Conservation (phyloP, 768 basidiomycete genomes). For the Mycena amicta region DNA sequence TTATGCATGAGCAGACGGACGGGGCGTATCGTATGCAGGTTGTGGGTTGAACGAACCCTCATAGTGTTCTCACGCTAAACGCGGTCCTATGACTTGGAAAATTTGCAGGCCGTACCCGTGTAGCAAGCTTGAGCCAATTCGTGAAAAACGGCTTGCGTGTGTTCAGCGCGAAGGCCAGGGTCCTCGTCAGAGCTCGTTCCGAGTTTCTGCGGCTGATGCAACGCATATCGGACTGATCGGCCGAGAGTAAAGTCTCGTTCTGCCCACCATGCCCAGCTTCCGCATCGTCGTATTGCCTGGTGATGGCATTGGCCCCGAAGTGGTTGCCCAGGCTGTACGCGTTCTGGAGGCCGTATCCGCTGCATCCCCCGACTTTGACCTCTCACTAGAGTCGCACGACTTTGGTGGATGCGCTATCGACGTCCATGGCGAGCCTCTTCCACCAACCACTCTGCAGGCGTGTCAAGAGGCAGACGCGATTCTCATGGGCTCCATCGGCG, state of each 20-base stretch:
- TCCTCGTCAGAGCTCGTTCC: too few relatives aligned
- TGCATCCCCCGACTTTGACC: slow-evolving; percentile 62
- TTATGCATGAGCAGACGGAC: too few relatives aligned
- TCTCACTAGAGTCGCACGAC: slow-evolving; percentile 72
- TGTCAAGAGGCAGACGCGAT: slow-evolving; percentile 95
- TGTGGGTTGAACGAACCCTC: too few relatives aligned
- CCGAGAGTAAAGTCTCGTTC: not conserved
- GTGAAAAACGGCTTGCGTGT: too few relatives aligned
- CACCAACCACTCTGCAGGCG: slow-evolving; percentile 81
- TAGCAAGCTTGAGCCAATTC: too few relatives aligned
- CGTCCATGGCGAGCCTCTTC: slow-evolving; percentile 80
- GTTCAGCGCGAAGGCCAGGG: too few relatives aligned
- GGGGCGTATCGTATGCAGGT: too few relatives aligned
- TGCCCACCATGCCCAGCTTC: slow-evolving; percentile 53
- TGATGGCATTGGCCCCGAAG: slow-evolving; percentile 97
- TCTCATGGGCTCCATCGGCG: slow-evolving; percentile 92
- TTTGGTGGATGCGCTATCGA: slow-evolving; percentile 97
- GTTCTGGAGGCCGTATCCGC: slow-evolving; percentile 76
- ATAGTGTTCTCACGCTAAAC: too few relatives aligned
- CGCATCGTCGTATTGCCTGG: slow-evolving; percentile 90
- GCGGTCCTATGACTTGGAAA: too few relatives aligned
- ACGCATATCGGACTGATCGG: too few relatives aligned
- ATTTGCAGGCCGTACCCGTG: too few relatives aligned
- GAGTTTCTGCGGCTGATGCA: too few relatives aligned
- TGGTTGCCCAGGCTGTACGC: slow-evolving; percentile 80